Evolutionary conservation across 108 stramenopile genomes (phyloP).

Genomic region (Ochromonas danica): DNA sequence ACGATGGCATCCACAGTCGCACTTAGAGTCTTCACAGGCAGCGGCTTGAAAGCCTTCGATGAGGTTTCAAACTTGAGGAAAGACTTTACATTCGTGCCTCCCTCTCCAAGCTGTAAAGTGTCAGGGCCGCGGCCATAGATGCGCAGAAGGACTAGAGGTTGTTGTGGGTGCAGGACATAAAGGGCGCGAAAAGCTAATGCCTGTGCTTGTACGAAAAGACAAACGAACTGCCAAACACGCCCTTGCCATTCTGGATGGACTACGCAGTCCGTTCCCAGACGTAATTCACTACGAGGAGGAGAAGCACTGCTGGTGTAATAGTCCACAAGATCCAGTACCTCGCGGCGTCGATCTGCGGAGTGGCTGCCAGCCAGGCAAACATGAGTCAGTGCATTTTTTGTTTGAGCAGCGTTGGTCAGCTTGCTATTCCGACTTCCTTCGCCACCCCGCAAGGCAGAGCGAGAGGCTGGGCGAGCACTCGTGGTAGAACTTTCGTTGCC

Average conservation of each 20-base stretch:
- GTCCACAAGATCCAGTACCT: not conserved
- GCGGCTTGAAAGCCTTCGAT: not conserved
- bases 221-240: not conserved
- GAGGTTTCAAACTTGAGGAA: constrained; percentile 19
- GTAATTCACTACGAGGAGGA: too few species aligned
- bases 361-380: not conserved
- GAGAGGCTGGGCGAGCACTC: too few species aligned
- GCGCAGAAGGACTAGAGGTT: not conserved
- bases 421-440: not conserved
- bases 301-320: too few species aligned
- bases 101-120: too few species aligned
- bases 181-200: not conserved
- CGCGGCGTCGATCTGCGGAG: not conserved
- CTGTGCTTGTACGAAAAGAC: not conserved
- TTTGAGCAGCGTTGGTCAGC: not conserved
- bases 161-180: not conserved
- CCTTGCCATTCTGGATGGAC: not conserved
- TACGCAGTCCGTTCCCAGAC: not conserved
- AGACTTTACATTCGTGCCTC: too few species aligned
- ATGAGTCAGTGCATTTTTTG: not conserved
- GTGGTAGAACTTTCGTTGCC: too few species aligned
- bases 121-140: not conserved
- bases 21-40: constrained; percentile 5
- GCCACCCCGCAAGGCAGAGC: not conserved
- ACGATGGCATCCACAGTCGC: constrained; percentile 1